Evolutionary conservation across 1,284 basidiomycete genomes (phyloP).

Genomic region (Xerocomus amazonicus): DNA sequence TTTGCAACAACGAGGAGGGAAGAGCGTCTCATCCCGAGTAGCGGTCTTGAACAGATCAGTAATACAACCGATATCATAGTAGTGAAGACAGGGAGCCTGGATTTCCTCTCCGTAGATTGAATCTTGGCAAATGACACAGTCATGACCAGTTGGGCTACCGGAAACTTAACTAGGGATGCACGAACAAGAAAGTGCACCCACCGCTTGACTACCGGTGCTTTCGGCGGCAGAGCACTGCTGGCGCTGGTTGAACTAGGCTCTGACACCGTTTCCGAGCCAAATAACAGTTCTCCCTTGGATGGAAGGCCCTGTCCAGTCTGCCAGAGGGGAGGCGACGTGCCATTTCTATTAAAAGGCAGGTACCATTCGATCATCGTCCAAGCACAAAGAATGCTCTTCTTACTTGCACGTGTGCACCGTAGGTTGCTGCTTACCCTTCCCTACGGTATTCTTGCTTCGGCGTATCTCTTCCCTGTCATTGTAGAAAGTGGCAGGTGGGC

Average conservation of each 20-base stretch:
- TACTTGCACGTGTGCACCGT: background rate
- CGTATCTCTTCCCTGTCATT: background rate
- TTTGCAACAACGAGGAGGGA: constrained; percentile 44
- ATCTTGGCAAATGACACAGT: constrained; percentile 38
- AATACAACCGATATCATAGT: constrained; percentile 39
- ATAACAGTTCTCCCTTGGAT: background rate
- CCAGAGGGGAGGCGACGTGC: background rate
- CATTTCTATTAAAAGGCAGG: constrained; percentile 8
- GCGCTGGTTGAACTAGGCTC: background rate
- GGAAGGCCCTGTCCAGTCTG: constrained; percentile 16
- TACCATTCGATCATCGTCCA: background rate
- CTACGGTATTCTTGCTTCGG: background rate
- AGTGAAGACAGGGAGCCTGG: constrained; percentile 39
- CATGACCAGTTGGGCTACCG: constrained; percentile 29
- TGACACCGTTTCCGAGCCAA: background rate
- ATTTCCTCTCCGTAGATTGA: constrained; percentile 31
- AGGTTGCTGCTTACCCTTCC: constrained; percentile 1
- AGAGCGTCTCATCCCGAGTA: constrained; percentile 40
- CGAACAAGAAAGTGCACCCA: background rate
- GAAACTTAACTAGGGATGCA: constrained; percentile 1
- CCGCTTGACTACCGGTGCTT: background rate
- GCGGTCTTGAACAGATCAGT: constrained; percentile 37
- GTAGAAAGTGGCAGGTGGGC: no score
- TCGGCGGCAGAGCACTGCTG: background rate
- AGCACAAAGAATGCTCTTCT: constrained; percentile 5